phyloP scores from a whole-genome alignment of 1,284 basidiomycete species.

The Ceratobasidium sp. region DNA sequence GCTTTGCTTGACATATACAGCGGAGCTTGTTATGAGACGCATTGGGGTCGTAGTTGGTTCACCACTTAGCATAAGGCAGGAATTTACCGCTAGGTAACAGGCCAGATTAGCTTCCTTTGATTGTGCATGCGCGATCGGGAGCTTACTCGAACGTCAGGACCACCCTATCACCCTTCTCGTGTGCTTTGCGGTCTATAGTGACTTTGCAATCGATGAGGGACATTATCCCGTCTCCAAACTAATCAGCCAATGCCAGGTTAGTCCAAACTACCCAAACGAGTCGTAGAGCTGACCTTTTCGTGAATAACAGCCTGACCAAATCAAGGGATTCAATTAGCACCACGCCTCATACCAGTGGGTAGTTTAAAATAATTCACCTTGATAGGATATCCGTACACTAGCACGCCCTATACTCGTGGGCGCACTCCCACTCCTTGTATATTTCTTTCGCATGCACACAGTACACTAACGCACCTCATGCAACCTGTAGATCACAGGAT shows the following conservation, averaged over 20 bases:
- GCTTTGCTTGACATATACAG: not conserved
- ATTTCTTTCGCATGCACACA: not conserved
- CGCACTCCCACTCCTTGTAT: slow-evolving; percentile 3
- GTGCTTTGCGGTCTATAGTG: slow-evolving; percentile 76
- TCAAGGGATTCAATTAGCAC: slow-evolving; percentile 9
- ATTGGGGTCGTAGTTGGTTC: not conserved
- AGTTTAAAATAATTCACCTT: slow-evolving; percentile 64
- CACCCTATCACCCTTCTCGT: slow-evolving; percentile 87
- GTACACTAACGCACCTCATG: slow-evolving; percentile 72
- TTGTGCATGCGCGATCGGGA: slow-evolving; percentile 46
- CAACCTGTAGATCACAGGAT: slow-evolving; percentile 87
- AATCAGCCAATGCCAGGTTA: not conserved
- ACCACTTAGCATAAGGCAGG: slow-evolving; percentile 78
- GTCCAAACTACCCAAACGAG: slow-evolving; percentile 10
- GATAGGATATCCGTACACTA: slow-evolving; percentile 86
- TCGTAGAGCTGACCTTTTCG: slow-evolving; percentile 72
- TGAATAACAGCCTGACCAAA: slow-evolving; percentile 78
- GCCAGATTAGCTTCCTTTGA: not conserved
- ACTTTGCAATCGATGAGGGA: slow-evolving; percentile 90
- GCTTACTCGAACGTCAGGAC: slow-evolving; percentile 86
- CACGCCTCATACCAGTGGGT: not conserved
- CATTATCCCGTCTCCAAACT: slow-evolving; percentile 94
- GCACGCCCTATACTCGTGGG: slow-evolving; percentile 65
- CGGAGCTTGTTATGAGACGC: not conserved
- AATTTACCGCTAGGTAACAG: slow-evolving; percentile 72